Percentiles rank a stretch among this genome's conserved stretches.
Conservation (phyloP, 306 rosid species). For the Castanea mollissima region DNA sequence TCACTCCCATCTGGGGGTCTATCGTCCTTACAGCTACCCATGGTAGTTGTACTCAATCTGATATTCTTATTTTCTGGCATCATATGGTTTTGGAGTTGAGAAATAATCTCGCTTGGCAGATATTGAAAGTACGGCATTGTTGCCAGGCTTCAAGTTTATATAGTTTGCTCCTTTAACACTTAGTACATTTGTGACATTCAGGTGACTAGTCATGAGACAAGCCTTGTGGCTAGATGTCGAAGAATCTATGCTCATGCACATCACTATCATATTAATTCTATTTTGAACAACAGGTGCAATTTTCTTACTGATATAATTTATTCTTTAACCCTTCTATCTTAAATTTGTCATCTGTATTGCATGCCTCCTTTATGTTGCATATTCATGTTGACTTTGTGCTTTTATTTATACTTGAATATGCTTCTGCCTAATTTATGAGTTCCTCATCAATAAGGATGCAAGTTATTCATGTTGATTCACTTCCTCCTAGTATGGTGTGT, state of each 20-base stretch:
- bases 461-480: background rate
- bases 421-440: background rate
- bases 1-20: slow-evolving; percentile 37
- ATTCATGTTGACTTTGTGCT: background rate
- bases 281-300: slow-evolving; percentile 65
- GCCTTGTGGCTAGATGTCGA: slow-evolving; percentile 61
- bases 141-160: background rate
- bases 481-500: background rate
- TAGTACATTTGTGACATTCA: slow-evolving; percentile 15
- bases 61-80: slow-evolving; percentile 9
- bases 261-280: slow-evolving; percentile 72
- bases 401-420: background rate
- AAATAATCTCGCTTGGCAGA: slow-evolving; percentile 3
- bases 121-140: background rate
- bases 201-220: slow-evolving; percentile 71
- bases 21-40: slow-evolving; percentile 48
- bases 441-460: background rate
- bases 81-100: background rate
- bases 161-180: slow-evolving; percentile 11
- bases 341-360: background rate
- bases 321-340: background rate
- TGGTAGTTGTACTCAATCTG: slow-evolving; percentile 45
- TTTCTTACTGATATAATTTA: background rate
- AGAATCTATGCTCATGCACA: slow-evolving; percentile 76
- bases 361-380: background rate